Conservation (phyloP, 2,329 filamentous ascomycete genomes). For the Huntiella decipiens region DNA sequence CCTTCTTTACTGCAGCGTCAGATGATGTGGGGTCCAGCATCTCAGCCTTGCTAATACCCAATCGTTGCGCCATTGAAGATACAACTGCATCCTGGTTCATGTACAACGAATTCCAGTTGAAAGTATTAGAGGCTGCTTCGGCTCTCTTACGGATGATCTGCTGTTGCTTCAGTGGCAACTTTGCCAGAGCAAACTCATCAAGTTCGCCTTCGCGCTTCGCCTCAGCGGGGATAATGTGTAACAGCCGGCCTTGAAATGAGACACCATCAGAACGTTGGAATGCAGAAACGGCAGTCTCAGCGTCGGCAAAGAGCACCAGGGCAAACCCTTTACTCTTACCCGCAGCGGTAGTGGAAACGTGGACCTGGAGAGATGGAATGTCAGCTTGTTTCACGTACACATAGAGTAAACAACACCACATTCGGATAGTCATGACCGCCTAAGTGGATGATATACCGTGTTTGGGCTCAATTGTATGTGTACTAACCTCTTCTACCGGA, state of each 20-base stretch:
- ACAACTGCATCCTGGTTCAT: slow-evolving; percentile 96
- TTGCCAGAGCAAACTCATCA: slow-evolving; percentile 76
- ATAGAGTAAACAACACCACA: slow-evolving; percentile 40
- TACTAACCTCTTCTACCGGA: slow-evolving; percentile 68
- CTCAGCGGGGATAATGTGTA: slow-evolving; percentile 75
- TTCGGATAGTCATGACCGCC: slow-evolving; percentile 81
- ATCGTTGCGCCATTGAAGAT: slow-evolving; percentile 64
- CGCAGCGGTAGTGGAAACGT: slow-evolving; percentile 57
- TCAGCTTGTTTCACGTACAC: background rate
- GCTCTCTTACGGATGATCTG: slow-evolving; percentile 72
- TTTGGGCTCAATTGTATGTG: background rate
- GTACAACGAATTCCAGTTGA: slow-evolving; percentile 99
- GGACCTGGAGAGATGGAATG: slow-evolving; percentile 41
- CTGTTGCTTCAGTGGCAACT: slow-evolving; percentile 86
- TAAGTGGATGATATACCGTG: slow-evolving; percentile 81
- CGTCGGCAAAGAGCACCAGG: slow-evolving; percentile 59
- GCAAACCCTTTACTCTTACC: slow-evolving; percentile 77
- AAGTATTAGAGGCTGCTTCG: slow-evolving; percentile 57
- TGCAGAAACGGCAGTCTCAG: slow-evolving; percentile 57
- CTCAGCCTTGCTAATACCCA: slow-evolving; percentile 81
- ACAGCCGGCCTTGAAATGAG: slow-evolving; percentile 76
- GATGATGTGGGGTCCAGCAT: slow-evolving; percentile 88
- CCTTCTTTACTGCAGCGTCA: slow-evolving; percentile 89
- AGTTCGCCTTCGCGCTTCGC: slow-evolving; percentile 65
- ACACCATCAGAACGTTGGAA: slow-evolving; percentile 64